A percentile compares a stretch with the other conserved stretches of the same genome.
phyloP scores from a whole-genome alignment of 176 grass and related monocot species.

The Eremochloa ophiuroides region DNA sequence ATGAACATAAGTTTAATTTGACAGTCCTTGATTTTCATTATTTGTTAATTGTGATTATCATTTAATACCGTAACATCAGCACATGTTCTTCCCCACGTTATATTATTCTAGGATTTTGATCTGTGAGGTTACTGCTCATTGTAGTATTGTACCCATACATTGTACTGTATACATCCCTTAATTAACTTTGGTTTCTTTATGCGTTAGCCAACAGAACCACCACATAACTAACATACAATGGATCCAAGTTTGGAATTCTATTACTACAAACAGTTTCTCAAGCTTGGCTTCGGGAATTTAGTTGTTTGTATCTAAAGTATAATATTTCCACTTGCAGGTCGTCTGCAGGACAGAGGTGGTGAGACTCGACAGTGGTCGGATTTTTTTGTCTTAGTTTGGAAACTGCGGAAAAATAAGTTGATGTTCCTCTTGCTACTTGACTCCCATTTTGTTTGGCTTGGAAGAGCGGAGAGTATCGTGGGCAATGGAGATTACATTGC shows the following conservation, averaged over 20 bases:
- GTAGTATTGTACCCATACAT: neutral
- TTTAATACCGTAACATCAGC: neutral
- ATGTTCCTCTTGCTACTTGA: slow-evolving; percentile 21
- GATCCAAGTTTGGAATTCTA: neutral
- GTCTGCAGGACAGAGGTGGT: slow-evolving; percentile 36
- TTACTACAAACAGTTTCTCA: neutral
- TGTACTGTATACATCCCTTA: neutral
- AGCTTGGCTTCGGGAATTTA: neutral
- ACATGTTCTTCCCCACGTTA: neutral
- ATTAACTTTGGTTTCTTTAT: neutral
- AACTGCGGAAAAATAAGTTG: slow-evolving; percentile 45
- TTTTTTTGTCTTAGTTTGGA: neutral
- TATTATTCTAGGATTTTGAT: neutral
- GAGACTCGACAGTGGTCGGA: slow-evolving; percentile 7
- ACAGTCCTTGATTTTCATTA: neutral
- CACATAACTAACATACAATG: neutral
- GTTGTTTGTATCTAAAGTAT: neutral
- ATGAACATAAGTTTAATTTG: neutral
- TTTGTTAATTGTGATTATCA: neutral
- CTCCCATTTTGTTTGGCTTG: slow-evolving; percentile 45
- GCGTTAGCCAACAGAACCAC: neutral
- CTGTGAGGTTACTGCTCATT: neutral
- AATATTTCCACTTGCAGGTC: slow-evolving; percentile 28
- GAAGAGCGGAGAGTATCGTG: slow-evolving; percentile 32
- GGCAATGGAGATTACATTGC: slow-evolving; percentile 8